These are phyloP conservation scores for Achaetomiella virescens DNA, from an alignment of 495 filamentous ascomycete genomes.

Conservation along the genomic window DNA sequence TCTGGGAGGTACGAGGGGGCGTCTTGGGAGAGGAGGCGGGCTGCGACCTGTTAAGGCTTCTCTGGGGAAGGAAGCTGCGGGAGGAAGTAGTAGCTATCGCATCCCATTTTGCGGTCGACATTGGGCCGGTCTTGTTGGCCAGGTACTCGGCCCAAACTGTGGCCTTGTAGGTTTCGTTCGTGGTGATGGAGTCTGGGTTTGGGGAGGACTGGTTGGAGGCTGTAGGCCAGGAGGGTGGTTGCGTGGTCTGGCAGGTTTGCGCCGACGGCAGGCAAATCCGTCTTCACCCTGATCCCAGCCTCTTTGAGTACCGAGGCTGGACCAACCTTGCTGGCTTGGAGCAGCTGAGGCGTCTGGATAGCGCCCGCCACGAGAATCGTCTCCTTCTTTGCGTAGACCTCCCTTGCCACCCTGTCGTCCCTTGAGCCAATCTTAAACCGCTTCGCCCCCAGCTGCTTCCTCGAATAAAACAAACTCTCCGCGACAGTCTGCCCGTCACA, in stretches of 20 bases:
- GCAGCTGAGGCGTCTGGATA: constrained; percentile 49
- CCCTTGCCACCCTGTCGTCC: constrained; percentile 7
- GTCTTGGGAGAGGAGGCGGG: constrained; percentile 14
- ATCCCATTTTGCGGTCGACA: constrained; percentile 16
- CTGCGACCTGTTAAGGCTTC: constrained; percentile 1
- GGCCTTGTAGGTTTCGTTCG: constrained; percentile 23
- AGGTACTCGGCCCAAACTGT: constrained; percentile 24
- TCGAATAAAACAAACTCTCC: constrained; percentile 17
- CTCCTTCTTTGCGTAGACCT: constrained; percentile 29
- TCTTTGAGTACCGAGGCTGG: constrained; percentile 37
- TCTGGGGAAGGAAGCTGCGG: constrained; percentile 4
- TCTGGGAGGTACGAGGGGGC: constrained; percentile 11
- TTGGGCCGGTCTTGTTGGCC: constrained; percentile 22
- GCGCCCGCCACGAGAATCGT: constrained; percentile 49
- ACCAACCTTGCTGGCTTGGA: constrained; percentile 49
- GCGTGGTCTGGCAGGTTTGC: constrained; percentile 48
- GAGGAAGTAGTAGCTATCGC: constrained; percentile 15
- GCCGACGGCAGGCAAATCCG: constrained; percentile 47
- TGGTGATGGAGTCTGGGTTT: constrained; percentile 23
- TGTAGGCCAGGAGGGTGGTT: constrained; percentile 20
- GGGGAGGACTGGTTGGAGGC: constrained; percentile 24
- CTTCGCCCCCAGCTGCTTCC: constrained; percentile 11
- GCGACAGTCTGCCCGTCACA: constrained; percentile 22
- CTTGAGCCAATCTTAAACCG: constrained; percentile 19
- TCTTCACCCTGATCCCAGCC: constrained; percentile 37